Conservation (phyloP, 768 basidiomycete genomes). For the Mrakia gelida region DNA sequence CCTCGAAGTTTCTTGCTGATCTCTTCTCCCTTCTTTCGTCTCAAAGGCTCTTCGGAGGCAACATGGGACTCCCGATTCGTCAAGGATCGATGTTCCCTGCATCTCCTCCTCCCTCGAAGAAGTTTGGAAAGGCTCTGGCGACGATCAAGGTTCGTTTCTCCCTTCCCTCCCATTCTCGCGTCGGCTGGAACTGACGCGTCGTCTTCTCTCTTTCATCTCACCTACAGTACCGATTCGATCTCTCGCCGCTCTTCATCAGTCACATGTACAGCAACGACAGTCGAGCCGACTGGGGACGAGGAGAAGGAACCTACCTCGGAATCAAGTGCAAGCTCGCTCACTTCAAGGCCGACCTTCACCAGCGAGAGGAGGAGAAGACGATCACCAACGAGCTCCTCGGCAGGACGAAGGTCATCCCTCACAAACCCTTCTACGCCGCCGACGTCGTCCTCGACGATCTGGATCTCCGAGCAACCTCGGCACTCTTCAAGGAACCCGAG, state of each 20-base stretch:
- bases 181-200: background rate
- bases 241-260: conserved; percentile 74
- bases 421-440: conserved; percentile 82
- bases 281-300: conserved; percentile 72
- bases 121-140: conserved; percentile 80
- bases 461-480: conserved; percentile 71
- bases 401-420: conserved; percentile 44
- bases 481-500: conserved; percentile 53
- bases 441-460: conserved; percentile 74
- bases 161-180: background rate
- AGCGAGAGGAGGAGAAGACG: conserved; percentile 74
- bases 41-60: conserved; percentile 63
- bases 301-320: conserved; percentile 69
- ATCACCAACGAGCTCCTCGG: conserved; percentile 57
- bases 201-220: background rate
- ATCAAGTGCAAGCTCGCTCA: conserved; percentile 76
- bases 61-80: conserved; percentile 73
- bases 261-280: conserved; percentile 82
- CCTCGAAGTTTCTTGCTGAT: background rate
- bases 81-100: conserved; percentile 77
- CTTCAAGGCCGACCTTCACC: conserved; percentile 86
- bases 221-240: conserved; percentile 61
- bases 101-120: conserved; percentile 65
- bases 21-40: too few species aligned
- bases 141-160: conserved; percentile 63